Conservation (phyloP, 2,329 filamentous ascomycete genomes). For the Pyricularia grisea region DNA sequence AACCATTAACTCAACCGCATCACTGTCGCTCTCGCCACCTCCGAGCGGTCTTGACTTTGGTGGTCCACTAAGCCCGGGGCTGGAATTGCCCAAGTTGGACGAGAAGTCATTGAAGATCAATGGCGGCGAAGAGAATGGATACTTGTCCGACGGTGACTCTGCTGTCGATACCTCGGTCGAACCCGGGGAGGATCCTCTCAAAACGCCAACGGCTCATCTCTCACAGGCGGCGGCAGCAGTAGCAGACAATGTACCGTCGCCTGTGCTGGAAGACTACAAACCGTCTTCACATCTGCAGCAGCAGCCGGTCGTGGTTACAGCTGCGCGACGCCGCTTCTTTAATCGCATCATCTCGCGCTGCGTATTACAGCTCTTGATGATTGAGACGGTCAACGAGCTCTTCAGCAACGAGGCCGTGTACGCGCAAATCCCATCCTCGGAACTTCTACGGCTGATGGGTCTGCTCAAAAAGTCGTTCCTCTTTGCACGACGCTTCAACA, state of each 20-base stretch:
- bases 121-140: conserved; percentile 34
- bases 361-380: conserved; percentile 96
- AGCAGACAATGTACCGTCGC: conserved; percentile 24
- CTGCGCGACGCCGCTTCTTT: conserved; percentile 88
- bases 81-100: conserved; percentile 29
- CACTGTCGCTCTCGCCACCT: conserved; percentile 34
- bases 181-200: conserved; percentile 5
- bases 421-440: conserved; percentile 77
- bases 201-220: background rate
- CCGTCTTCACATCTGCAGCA: conserved; percentile 69
- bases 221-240: background rate
- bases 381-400: conserved; percentile 96
- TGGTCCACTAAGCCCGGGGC: conserved; percentile 29
- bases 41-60: conserved; percentile 42
- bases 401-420: conserved; percentile 98
- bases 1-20: conserved; percentile 41
- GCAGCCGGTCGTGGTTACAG: conserved; percentile 85
- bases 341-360: conserved; percentile 99
- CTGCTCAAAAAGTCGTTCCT: conserved; percentile 93
- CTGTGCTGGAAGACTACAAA: conserved; percentile 75
- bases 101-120: conserved; percentile 55
- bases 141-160: conserved; percentile 15
- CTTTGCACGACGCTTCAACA: conserved; percentile 96
- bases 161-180: conserved; percentile 16
- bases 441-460: conserved; percentile 86